Conservation (phyloP, 2,329 filamentous ascomycete genomes). For the Pseudogymnoascus sp. region DNA sequence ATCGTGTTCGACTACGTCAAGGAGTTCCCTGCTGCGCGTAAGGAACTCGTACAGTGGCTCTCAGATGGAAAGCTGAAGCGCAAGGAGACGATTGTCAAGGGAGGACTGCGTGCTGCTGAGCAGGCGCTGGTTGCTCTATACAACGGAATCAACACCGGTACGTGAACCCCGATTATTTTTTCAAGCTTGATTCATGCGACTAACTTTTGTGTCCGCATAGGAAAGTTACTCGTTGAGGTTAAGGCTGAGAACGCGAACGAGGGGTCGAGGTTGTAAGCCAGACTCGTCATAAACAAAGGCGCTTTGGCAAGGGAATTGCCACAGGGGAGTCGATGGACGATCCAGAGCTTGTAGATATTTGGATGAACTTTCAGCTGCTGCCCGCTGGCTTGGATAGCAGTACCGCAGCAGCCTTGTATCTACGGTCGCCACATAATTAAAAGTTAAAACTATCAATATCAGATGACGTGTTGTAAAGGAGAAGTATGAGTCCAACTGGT, state of each 20-base stretch:
- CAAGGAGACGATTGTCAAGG: constrained; percentile 62
- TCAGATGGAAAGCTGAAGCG: constrained; percentile 63
- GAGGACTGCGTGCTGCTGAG: constrained; percentile 58
- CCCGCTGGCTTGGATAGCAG: neutral
- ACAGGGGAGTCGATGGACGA: neutral
- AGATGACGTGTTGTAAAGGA: neutral
- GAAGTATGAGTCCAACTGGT: neutral
- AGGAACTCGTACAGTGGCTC: constrained; percentile 60
- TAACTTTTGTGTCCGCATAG: constrained; percentile 13
- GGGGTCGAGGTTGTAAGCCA: constrained; percentile 27
- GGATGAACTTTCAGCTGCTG: neutral
- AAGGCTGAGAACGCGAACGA: constrained; percentile 32
- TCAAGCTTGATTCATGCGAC: neutral
- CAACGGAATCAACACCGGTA: constrained; percentile 61
- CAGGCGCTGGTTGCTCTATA: constrained; percentile 57
- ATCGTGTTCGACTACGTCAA: constrained; percentile 61
- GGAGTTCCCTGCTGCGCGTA: constrained; percentile 49
- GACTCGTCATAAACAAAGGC: neutral
- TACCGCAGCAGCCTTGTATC: neutral
- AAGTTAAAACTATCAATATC: neutral
- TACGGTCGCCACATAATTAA: neutral
- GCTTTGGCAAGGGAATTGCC: neutral
- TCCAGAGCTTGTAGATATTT: neutral
- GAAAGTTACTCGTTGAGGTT: constrained; percentile 49
- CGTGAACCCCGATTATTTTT: constrained; percentile 9